Evolutionary conservation across 305 asterid species (phyloP).

Genomic region (Stenogyne calaminthoides): DNA sequence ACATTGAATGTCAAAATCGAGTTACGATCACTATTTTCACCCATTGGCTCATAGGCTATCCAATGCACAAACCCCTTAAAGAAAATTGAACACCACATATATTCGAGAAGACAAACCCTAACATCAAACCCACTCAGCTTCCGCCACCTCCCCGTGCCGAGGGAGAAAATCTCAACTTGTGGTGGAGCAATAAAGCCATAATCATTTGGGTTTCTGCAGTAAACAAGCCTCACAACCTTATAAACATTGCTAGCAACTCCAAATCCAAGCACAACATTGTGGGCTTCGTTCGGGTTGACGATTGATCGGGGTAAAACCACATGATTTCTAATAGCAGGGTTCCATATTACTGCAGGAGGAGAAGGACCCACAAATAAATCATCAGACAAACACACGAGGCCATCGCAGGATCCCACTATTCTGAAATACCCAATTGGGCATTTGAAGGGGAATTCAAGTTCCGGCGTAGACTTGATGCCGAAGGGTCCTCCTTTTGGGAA

Average conservation of each 20-base stretch:
- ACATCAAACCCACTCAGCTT: slow-evolving; percentile 27
- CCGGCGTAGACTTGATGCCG: slow-evolving; percentile 23
- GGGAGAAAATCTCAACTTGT: slow-evolving; percentile 52
- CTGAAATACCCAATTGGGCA: slow-evolving; percentile 46
- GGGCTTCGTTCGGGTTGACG: slow-evolving; percentile 33
- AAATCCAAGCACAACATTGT: slow-evolving; percentile 50
- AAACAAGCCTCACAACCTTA: slow-evolving; percentile 63
- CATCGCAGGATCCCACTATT: slow-evolving; percentile 55
- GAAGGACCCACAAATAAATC: slow-evolving; percentile 37
- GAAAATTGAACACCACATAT: slow-evolving; percentile 44
- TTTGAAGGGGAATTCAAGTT: slow-evolving; percentile 43
- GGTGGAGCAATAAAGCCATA: slow-evolving; percentile 33
- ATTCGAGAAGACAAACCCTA: slow-evolving; percentile 37
- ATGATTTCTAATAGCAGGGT: slow-evolving; percentile 46
- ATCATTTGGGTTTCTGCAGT: slow-evolving; percentile 18
- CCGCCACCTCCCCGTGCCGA: slow-evolving; percentile 50
- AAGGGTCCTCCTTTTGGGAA: slow-evolving; percentile 22
- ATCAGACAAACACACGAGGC: slow-evolving; percentile 56
- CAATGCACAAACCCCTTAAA: slow-evolving; percentile 53
- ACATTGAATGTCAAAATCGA: slow-evolving; percentile 49
- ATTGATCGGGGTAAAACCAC: slow-evolving; percentile 40
- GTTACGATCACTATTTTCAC: slow-evolving; percentile 13
- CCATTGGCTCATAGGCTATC: slow-evolving; percentile 40
- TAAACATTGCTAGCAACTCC: slow-evolving; percentile 45
- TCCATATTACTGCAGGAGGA: slow-evolving; percentile 43